Evolutionary conservation across 2,329 filamentous ascomycete species (phyloP), one percentile per base, ranked within the genome.

Genomic region (Ascochyta rabiei): DNA sequence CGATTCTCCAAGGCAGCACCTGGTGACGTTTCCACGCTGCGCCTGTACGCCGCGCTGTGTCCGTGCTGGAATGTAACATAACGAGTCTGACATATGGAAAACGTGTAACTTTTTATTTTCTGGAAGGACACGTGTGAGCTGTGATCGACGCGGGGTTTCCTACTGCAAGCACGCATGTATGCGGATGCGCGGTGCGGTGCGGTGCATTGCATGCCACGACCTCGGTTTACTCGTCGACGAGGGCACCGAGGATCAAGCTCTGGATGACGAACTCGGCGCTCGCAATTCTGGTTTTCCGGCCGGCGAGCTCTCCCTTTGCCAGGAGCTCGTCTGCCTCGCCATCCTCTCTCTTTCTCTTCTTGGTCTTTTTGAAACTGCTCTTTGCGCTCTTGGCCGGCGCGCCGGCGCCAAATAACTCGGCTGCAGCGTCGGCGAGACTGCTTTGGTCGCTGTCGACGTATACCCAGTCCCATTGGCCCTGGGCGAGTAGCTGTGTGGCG

Each of bases 261-360:
- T 99, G 93, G 50, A 96, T 87, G 19, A 98, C 86, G 70, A 93
- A 86, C 75, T 98, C 93, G 72, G 96, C 89, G 51, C 87, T 89
- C 47, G 96, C 83, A 39, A 95, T 82, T 59, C 82, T 84, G 33
- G 92, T 80, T 56, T 76, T 82, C 64, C 82, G 80, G 12, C 81
- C 77, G 38, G 76, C 68, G 15, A 77, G 69, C 24, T 71, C 65
- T 18, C 74, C 72, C 61, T 65, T 57, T 45, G 66, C 43, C 33
- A 74, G 21, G 3, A 70, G 57, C 13, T 56, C 67, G 9, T 71
- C 69, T 4, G 48, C 60, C 6, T 61, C 67, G 13, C 42, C 53
- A 4, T 63, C 78, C 69, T 62, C 75, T 57, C 70, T 77, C 67
- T 72, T 81, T 68, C 74, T 79, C 74, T 77, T 84, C 65, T 71